Percentiles rank a stretch among this genome's conserved stretches.
phyloP scores from a whole-genome alignment of 2,329 filamentous ascomycete species.

The Aaosphaeria arxii region DNA sequence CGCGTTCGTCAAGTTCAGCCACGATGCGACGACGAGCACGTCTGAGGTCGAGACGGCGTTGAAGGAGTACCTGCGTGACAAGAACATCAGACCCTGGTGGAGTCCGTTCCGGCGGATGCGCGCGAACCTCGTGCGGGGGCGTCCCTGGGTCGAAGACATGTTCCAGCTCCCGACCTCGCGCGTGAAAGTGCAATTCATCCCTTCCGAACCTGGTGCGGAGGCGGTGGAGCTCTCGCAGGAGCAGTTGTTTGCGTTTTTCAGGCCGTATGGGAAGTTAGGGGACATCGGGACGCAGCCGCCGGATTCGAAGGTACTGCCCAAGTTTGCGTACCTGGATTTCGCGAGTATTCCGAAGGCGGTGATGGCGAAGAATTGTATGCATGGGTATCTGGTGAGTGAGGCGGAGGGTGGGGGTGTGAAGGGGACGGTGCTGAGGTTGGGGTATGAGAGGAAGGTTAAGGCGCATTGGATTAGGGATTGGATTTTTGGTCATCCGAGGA shows the following conservation, averaged over 20 bases:
- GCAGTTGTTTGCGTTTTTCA: conserved; percentile 79
- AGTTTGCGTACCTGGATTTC: conserved; percentile 79
- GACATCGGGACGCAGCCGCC: conserved; percentile 80
- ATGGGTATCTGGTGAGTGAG: conserved; percentile 73
- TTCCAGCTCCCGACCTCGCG: conserved; percentile 75
- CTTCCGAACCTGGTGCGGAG: conserved; percentile 66
- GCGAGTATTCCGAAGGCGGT: conserved; percentile 70
- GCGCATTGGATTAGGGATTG: conserved; percentile 81
- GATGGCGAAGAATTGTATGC: conserved; percentile 89
- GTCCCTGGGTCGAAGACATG: conserved; percentile 92
- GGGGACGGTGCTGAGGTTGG: conserved; percentile 75
- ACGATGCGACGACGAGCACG: conserved; percentile 46
- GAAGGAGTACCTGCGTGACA: conserved; percentile 61
- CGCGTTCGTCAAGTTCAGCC: conserved; percentile 83
- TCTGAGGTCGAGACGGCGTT: conserved; percentile 61
- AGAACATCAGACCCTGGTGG: conserved; percentile 84
- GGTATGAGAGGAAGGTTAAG: conserved; percentile 78
- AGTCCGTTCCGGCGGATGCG: conserved; percentile 75
- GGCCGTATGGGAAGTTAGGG: conserved; percentile 83
- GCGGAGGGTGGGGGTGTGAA: conserved; percentile 67
- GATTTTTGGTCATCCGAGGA: conserved; percentile 79
- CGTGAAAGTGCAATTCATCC: conserved; percentile 80
- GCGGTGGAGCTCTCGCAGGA: conserved; percentile 83
- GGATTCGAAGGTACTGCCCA: conserved; percentile 81
- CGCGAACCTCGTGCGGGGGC: conserved; percentile 72